Conservation (phyloP, 371 early-diverging fungal species). For the Amoeboaphelidium occidentale region DNA sequence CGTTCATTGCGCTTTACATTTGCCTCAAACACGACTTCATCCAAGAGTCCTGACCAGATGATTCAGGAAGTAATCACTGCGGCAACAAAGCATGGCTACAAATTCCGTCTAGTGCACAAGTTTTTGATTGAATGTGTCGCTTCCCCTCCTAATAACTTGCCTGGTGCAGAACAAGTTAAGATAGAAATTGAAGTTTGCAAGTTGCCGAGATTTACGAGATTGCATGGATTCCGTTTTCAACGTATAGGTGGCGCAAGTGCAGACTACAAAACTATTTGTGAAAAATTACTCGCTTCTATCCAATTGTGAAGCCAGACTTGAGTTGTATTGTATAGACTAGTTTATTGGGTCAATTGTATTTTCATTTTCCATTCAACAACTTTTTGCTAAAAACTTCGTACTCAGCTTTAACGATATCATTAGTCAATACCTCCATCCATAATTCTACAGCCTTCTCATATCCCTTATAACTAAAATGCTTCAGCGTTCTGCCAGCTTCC, state of each 20-base stretch:
- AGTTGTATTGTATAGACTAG: too few relatives aligned
- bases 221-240: neutral
- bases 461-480: too few relatives aligned
- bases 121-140: slow-evolving; percentile 1
- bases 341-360: too few relatives aligned
- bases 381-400: too few relatives aligned
- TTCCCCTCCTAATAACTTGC: neutral
- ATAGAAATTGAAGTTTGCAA: slow-evolving; percentile 1
- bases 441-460: too few relatives aligned
- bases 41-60: slow-evolving; percentile 2
- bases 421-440: too few relatives aligned
- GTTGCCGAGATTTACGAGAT: neutral
- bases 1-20: slow-evolving; percentile 1
- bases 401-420: too few relatives aligned
- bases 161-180: neutral
- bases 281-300: neutral
- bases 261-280: slow-evolving; percentile 1
- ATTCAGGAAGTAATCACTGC: neutral
- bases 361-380: too few relatives aligned
- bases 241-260: neutral
- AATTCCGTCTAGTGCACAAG: neutral
- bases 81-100: neutral
- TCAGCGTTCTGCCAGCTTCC: too few relatives aligned
- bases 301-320: neutral
- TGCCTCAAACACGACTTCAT: slow-evolving; percentile 1